These are phyloP conservation scores for Porpolomopsis calyptriformis DNA, from an alignment of 768 basidiomycete genomes.

Conservation along the genomic window DNA sequence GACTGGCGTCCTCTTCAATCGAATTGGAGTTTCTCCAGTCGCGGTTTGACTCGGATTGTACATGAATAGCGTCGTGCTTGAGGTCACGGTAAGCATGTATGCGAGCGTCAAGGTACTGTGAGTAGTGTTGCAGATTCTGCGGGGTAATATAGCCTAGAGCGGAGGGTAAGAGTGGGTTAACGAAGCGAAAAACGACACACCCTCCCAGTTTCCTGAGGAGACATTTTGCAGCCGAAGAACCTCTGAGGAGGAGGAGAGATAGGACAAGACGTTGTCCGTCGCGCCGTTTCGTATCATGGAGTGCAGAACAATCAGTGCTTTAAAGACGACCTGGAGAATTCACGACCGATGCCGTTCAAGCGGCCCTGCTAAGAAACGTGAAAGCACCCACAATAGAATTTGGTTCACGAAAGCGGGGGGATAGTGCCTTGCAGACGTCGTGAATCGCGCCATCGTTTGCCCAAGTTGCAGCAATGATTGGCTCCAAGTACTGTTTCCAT, in stretches of 20 bases:
- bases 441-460: slow-evolving; percentile 86
- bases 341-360: not conserved
- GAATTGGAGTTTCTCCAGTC: slow-evolving; percentile 60
- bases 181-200: slow-evolving; percentile 29
- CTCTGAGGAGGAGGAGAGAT: slow-evolving; percentile 71
- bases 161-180: not conserved
- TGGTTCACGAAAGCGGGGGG: slow-evolving; percentile 79
- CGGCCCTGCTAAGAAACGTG: not conserved
- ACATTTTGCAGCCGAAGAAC: slow-evolving; percentile 77
- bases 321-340: slow-evolving; percentile 81
- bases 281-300: slow-evolving; percentile 96
- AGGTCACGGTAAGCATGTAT: slow-evolving; percentile 83
- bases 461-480: slow-evolving; percentile 95
- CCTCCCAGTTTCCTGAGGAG: slow-evolving; percentile 79
- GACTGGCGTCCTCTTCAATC: slow-evolving; percentile 47
- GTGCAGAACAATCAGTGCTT: slow-evolving; percentile 89
- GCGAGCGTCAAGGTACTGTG: slow-evolving; percentile 77
- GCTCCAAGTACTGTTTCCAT: slow-evolving; percentile 74
- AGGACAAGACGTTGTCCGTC: slow-evolving; percentile 82
- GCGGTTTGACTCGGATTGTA: slow-evolving; percentile 88
- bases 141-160: slow-evolving; percentile 71
- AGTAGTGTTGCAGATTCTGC: slow-evolving; percentile 79
- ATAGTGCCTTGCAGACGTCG: slow-evolving; percentile 85
- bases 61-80: slow-evolving; percentile 88
- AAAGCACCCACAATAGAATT: slow-evolving; percentile 66